Percentiles rank a stretch among this genome's conserved stretches.
These are phyloP conservation scores for Zygoascus biomembranicola DNA, from an alignment of 805 yeast genomes.

Conservation along the genomic window DNA sequence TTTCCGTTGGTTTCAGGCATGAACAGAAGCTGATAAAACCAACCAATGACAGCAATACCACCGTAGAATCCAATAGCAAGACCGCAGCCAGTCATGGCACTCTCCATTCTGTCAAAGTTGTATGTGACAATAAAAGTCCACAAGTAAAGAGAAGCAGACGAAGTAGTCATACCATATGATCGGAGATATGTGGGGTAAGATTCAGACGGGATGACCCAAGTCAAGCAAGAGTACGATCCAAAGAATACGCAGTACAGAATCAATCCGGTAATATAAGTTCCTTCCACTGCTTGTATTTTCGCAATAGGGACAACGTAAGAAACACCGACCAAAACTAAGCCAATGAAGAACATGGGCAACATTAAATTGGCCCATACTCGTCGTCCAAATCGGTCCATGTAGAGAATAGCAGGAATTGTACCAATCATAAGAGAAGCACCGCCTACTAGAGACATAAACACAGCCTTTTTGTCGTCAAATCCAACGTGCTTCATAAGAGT, in stretches of 20 bases:
- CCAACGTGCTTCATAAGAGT: slow-evolving; percentile 49
- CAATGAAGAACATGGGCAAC: slow-evolving; percentile 47
- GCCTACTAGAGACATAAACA: slow-evolving; percentile 61
- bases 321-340: slow-evolving; percentile 51
- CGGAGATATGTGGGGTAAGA: slow-evolving; percentile 52
- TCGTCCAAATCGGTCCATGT: slow-evolving; percentile 29
- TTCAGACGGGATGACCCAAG: slow-evolving; percentile 65
- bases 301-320: slow-evolving; percentile 41
- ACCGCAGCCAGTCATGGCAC: slow-evolving; percentile 53
- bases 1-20: slow-evolving; percentile 66
- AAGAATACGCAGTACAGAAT: slow-evolving; percentile 58
- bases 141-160: slow-evolving; percentile 46
- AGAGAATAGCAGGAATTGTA: slow-evolving; percentile 52
- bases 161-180: slow-evolving; percentile 57
- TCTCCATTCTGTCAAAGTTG: slow-evolving; percentile 50
- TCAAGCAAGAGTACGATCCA: slow-evolving; percentile 57
- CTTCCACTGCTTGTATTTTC: slow-evolving; percentile 42
- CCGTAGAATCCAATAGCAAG: slow-evolving; percentile 60
- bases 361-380: slow-evolving; percentile 59
- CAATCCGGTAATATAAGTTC: slow-evolving; percentile 54
- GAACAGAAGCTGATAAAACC: slow-evolving; percentile 34
- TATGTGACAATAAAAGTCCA: slow-evolving; percentile 60
- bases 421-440: slow-evolving; percentile 57
- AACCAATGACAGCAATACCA: slow-evolving; percentile 49
- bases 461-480: slow-evolving; percentile 42